Base-by-base conservation (phyloP, 441 rosid genomes). In the Brassica hybrid region DNA sequence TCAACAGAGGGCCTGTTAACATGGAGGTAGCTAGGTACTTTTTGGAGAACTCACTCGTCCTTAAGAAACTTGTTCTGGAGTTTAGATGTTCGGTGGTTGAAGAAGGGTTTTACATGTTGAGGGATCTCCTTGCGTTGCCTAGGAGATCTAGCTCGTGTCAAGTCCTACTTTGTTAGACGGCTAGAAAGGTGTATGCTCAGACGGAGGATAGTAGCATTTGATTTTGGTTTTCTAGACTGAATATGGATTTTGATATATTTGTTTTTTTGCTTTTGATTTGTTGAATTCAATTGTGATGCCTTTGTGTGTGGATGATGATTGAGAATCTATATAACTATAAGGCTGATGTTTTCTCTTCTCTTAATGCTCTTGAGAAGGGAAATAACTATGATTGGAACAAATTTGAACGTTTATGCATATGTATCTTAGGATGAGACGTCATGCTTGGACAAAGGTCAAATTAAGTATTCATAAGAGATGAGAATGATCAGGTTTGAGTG, bases 21-120 rank as follows among this genome's bases (percentile, higher is more conserved):
- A 67, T 67, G 61, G 67, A 75, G 13, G 8, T 67, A 59, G 61
- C 18, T 61, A 76, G 54, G 19, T 76, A 68, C 69, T 68, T 75
- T 48, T 0, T 50, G 0, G 79, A 27, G 16, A 75, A 75, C 38
- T 43, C 79, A 5, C 10, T 2, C 13, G 8, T 67, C 2, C 62
- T 75, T 13, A 32, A 76, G 10, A 45, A 75, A 41, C 78, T 74
- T 66, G 72, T 17, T 74, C 30, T 74, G 72, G 11, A 9, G 41
- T 41, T 16, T n/a, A 25, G 59, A 5, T 25, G 4, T 27, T 73
- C 5, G 13, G 14, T 1, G 10, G 0, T 21, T 6, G 30, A 25
- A 41, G 32, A 67, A 8, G 67, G 12, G 9, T n/a, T n/a, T n/a
- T 2, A 41, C 27, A 6, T 54, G n/a, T 17, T 58, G 6, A 75